Conservation (phyloP, 176 grass and related monocot genomes). For the Pontederia crassipes region DNA sequence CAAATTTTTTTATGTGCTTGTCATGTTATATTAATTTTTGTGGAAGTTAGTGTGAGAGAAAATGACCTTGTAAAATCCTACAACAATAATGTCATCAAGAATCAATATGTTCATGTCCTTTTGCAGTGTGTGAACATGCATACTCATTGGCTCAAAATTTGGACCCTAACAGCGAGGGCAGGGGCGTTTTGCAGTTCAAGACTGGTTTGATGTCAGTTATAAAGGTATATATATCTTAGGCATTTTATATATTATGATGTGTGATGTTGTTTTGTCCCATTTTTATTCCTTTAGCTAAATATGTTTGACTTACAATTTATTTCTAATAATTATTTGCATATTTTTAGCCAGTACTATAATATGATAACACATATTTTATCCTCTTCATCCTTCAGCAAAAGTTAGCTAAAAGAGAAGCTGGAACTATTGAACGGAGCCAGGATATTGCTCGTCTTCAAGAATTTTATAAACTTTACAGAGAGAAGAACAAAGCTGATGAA, state of each 20-base stretch:
- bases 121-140: conserved; percentile 86
- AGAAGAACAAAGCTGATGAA: conserved; percentile 84
- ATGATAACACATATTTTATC: background rate
- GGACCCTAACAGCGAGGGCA: conserved; percentile 82
- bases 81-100: background rate
- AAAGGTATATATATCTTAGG: conserved; percentile 41
- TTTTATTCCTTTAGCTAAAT: too few species aligned
- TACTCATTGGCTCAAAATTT: conserved; percentile 69
- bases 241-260: background rate
- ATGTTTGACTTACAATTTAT: background rate
- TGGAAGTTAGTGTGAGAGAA: too few species aligned
- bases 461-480: conserved; percentile 92
- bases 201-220: conserved; percentile 90
- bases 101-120: background rate
- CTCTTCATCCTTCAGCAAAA: conserved; percentile 66
- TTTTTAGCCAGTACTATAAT: background rate
- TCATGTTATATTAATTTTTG: too few species aligned
- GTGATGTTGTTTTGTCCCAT: too few species aligned
- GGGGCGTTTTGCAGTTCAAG: conserved; percentile 94
- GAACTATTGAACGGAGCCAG: conserved; percentile 63
- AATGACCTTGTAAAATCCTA: background rate
- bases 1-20: too few species aligned
- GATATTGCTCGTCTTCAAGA: conserved; percentile 79
- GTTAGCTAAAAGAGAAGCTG: conserved; percentile 54
- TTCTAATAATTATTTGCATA: background rate